Base-by-base conservation (phyloP, 495 filamentous ascomycete genomes). In the Mycothermus thermophilus region DNA sequence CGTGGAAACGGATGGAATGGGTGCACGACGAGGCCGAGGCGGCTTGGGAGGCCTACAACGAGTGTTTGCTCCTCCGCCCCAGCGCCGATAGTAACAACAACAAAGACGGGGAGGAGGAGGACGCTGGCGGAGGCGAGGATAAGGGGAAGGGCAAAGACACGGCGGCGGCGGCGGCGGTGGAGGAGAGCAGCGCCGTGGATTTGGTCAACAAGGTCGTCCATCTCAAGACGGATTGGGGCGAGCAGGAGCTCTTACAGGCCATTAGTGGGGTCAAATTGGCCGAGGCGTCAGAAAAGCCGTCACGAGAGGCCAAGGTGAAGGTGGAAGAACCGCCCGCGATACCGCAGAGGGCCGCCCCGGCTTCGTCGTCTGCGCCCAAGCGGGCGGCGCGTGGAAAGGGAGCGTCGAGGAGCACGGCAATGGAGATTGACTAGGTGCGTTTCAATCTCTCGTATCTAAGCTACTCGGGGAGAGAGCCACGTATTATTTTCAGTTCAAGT, bases 11-110 rank as follows among this genome's bases (percentile, higher is more conserved):
- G 16, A 52, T 68, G 30, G 51, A 57, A 34, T 67, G 61, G 50
- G 48, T 54, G 26, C 52, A 64, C 34, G 64, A 68, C 34, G 55
- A 66, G 31, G 49, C 48, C 34, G 48, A 58, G n/a, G 41, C 41
- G 24, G 48, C 64, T 2, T 68, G 64, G 64, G 44, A 38, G 27
- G 54, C 56, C 11, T 68, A 62, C 46, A 50, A 48, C 34, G 51
- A 60, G 40, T 52, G 52, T 19, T 45, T 68, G 20, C 29, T 67
- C 11, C 8, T 63, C 40, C 47, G 35, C 32, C 20, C 34, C 8
- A 6, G 6, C 6, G 11, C 22, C 11, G 22, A 25, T 6, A 25
- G 22, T 25, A 11, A 6, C 11, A 13, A 30, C n/a, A 11, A 30
- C 3, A 38, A 38, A 1, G 22, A 27, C 1, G 37, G 34, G 15